Evolutionary conservation across 2,329 filamentous ascomycete species (phyloP).

Genomic region (Camillea tinctor): DNA sequence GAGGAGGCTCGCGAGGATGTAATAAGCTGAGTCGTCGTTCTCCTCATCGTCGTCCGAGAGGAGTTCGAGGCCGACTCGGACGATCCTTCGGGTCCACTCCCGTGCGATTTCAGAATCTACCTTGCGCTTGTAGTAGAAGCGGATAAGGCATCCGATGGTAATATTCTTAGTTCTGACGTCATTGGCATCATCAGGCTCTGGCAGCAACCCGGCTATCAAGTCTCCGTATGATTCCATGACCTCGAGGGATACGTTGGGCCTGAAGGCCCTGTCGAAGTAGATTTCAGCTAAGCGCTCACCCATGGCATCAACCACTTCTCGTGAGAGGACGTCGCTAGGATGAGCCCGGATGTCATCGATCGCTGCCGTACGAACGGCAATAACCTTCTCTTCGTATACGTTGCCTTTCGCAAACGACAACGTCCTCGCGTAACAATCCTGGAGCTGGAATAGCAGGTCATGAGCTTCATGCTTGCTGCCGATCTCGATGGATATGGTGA

Average conservation of each 20-base stretch:
- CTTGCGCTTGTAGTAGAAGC: constrained; percentile 26
- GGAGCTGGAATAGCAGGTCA: constrained; percentile 29
- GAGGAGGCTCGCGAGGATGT: constrained; percentile 24
- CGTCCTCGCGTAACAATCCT: constrained; percentile 25
- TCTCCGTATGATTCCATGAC: constrained; percentile 21
- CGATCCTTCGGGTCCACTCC: constrained; percentile 21
- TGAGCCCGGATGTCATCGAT: constrained; percentile 22
- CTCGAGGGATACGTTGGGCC: constrained; percentile 15
- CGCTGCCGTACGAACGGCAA: constrained; percentile 24
- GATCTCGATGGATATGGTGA: constrained; percentile 24
- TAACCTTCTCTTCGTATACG: constrained; percentile 19
- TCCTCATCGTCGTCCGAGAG: constrained; percentile 30
- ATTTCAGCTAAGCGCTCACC: constrained; percentile 22
- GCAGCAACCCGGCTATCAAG: constrained; percentile 22
- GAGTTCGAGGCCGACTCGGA: constrained; percentile 27
- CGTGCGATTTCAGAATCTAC: constrained; percentile 15
- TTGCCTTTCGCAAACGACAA: constrained; percentile 16
- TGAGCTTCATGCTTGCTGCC: constrained; percentile 22
- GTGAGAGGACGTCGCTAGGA: constrained; percentile 23
- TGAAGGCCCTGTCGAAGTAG: constrained; percentile 28
- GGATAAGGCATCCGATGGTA: constrained; percentile 26
- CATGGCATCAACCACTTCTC: constrained; percentile 21
- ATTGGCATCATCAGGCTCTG: constrained; percentile 18
- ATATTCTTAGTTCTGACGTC: constrained; percentile 20
- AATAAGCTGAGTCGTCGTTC: constrained; percentile 29